Base-by-base conservation (phyloP, 192 early-diverging fungal genomes). In the Chytriomyces sp. region DNA sequence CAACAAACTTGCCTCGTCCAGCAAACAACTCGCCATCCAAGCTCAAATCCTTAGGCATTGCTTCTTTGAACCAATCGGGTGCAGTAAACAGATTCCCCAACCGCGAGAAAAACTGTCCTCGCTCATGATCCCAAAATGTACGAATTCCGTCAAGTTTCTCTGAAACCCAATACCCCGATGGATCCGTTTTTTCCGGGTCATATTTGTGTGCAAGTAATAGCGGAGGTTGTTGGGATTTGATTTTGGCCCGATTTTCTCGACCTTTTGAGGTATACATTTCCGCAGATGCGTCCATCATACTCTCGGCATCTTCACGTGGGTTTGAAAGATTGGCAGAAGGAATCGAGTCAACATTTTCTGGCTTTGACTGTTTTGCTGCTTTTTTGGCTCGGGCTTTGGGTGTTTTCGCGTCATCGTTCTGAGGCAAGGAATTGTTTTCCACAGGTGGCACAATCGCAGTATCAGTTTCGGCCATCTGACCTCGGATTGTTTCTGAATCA, bases 131-230 rank as follows among this genome's bases (percentile, higher is more conserved):
- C 83, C 88, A 92, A 53, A 83, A 87, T 0, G 91, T 87, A 5
- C 91, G 79, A 0, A 92, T 89, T 24, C 91, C 91, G 64, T 92
- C 91, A 16, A 93, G 83, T 67, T 93, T 93, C 64, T 93, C 92
- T 7, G 84, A 82, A 50, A 93, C 85, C 90, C 90, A 92, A 82
- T 87, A 93, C 9, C 91, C 91, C 16, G 87, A 84, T 13, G 91
- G 91, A 67, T 93, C 90, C 10, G 61, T 24, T 13, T 43, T 74
- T 11, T 8, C 47, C 0, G 77, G 50, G 13, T 72, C 72, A 63
- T 64, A 81, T 47, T 78, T 78, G 7, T 81, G 47, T 8, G 80
- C 80, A 44, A 81, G 77, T 0, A 81, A 71, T 7, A 81, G 69
- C 5, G 70, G 35, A 3, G 78, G 78, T 43, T 45, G n/a, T 45